Conservation (phyloP, 106 monocot genomes). For the Triglochin maritima region DNA sequence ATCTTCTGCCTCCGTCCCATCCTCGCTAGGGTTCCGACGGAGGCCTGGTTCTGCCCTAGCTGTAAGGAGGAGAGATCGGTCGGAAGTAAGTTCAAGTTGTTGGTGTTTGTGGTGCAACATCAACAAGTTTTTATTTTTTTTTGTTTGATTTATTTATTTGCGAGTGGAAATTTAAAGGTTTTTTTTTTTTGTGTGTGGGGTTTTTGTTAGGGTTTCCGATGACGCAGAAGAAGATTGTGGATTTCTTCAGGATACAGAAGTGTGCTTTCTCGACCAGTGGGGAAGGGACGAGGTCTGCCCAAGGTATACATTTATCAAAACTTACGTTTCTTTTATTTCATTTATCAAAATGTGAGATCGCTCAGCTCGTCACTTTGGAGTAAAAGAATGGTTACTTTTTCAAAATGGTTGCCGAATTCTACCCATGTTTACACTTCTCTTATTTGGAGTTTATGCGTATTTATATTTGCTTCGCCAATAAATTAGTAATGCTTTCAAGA, state of each 20-base stretch:
- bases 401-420: too few species aligned
- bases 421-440: too few species aligned
- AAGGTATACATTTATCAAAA: slow-evolving; percentile 23
- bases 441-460: too few species aligned
- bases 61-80: slow-evolving; percentile 7
- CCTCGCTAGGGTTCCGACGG: slow-evolving; percentile 59
- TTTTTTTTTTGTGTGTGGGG: slow-evolving; percentile 10
- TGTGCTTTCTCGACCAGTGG: slow-evolving; percentile 6
- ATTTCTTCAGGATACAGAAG: slow-evolving; percentile 83
- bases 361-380: background rate
- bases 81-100: too few species aligned
- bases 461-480: too few species aligned
- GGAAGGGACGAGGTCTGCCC: slow-evolving; percentile 32
- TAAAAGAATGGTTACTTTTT: too few species aligned
- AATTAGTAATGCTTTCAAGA: too few species aligned
- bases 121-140: too few species aligned
- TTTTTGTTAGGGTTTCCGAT: slow-evolving; percentile 47
- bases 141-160: too few species aligned
- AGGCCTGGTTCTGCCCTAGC: slow-evolving; percentile 72
- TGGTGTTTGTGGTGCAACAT: too few species aligned
- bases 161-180: too few species aligned
- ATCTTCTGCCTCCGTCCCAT: slow-evolving; percentile 95
- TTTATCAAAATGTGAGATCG: background rate
- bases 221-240: slow-evolving; percentile 72
- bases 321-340: background rate